These are phyloP conservation scores for Boeremia lycopersici DNA, from an alignment of 2,329 filamentous ascomycete genomes.

Conservation along the genomic window DNA sequence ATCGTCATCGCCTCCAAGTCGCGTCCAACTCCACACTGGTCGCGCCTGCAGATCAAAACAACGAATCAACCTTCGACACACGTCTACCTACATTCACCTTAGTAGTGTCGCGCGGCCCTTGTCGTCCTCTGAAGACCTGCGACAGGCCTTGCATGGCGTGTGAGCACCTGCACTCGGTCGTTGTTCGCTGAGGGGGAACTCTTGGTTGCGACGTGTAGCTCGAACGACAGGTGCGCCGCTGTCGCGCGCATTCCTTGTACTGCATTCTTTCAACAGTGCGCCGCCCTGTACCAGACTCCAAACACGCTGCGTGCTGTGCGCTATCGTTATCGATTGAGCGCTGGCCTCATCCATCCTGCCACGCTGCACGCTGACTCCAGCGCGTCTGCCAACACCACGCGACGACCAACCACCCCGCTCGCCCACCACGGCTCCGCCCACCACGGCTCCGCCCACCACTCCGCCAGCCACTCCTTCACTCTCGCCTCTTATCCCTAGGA, in stretches of 20 bases:
- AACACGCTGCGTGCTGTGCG: constrained; percentile 13
- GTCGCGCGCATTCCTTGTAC: constrained; percentile 31
- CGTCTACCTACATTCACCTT: constrained; percentile 18
- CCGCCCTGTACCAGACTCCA: constrained; percentile 17
- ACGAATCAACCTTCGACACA: constrained; percentile 33
- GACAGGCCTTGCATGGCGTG: constrained; percentile 45
- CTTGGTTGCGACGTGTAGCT: constrained; percentile 28
- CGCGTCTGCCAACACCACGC: constrained; percentile 12
- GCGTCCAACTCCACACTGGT: constrained; percentile 16
- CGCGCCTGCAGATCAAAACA: constrained; percentile 22
- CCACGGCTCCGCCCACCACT: constrained; percentile 12
- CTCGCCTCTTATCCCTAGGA: constrained; percentile 13
- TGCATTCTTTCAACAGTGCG: constrained; percentile 36
- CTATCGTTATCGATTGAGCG: constrained; percentile 39
- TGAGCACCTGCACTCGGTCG: constrained; percentile 23
- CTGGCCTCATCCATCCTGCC: constrained; percentile 27
- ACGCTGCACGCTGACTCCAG: constrained; percentile 22
- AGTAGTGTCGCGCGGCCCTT: constrained; percentile 21
- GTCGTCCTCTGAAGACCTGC: constrained; percentile 18
- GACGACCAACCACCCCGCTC: constrained; percentile 13
- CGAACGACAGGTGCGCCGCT: constrained; percentile 22
- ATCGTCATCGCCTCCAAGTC: constrained; percentile 14
- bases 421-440: constrained; percentile 16
- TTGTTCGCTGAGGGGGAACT: constrained; percentile 43
- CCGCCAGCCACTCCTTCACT: constrained; percentile 14